Base-by-base conservation (phyloP, 441 rosid genomes). In the Monsonia emarginata region DNA sequence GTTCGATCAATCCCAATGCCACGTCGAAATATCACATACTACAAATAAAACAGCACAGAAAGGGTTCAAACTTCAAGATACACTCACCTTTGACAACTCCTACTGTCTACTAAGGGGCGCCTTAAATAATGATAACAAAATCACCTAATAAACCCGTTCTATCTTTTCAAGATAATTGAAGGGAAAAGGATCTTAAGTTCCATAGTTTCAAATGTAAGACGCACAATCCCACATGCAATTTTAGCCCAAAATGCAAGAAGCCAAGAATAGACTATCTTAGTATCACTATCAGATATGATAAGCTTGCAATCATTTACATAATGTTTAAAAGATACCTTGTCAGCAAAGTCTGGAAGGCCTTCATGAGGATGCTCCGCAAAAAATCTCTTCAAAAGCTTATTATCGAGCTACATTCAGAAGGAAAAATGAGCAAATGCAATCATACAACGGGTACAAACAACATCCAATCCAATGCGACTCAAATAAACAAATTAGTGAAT, bases 1-100 rank as follows among this genome's bases (percentile, higher is more conserved):
- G 79, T 82, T 19, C 78, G 80, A 81, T 90, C 97, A n/a, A 85
- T 81, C 63, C 92, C 95, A 71, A 90, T 78, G 52, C 95, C 95
- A n/a, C 95, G 89, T 66, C 97, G 74, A 79, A 90, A 90, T 72
- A 88, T 75, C 30, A 88, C 76, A 69, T 74, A 86, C 91, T 82
- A 59, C 32, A 26, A 64, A 73, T 38, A 48, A n/a, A 59, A 31
- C 11, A 65, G 1, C 3, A 32, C 44, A 50, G 61, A 30, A 7
- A 65, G 14, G n/a, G 19, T 42, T 54, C 21, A 9, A 31, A 34
- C 11, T 42, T 54, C 21, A 9, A 31, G 24, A n/a, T 24, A 36
- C 11, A 19, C 14, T 22, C 14, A 2, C 10, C 59, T 21, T 24
- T 0, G 18, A 25, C 54, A 48, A 25, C 30, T 27, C 16, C 13